These are phyloP conservation scores for Graphilbum fragrans DNA, from an alignment of 2,329 filamentous ascomycete species.

Conservation along the genomic window DNA sequence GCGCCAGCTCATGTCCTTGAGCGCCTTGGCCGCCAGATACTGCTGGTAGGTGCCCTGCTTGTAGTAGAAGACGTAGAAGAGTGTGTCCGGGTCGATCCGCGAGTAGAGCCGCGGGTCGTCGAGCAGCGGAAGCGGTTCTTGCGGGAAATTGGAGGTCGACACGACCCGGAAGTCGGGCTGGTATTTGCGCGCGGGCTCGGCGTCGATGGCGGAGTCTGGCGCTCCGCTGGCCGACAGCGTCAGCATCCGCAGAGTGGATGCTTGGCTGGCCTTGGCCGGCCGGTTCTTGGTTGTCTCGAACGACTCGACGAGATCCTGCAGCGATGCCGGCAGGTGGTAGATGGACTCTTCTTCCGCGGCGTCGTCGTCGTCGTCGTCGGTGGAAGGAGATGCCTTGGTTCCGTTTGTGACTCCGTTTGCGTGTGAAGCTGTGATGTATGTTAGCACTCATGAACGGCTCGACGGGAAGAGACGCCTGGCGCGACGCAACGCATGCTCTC, in stretches of 20 bases:
- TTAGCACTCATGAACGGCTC: too few relatives aligned
- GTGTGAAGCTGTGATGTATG: constrained; percentile 24
- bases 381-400: constrained; percentile 22
- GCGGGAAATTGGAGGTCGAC: constrained; percentile 70
- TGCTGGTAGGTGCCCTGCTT: constrained; percentile 93
- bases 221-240: constrained; percentile 60
- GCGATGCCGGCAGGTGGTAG: constrained; percentile 78
- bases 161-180: constrained; percentile 71
- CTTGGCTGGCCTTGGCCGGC: constrained; percentile 45
- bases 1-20: constrained; percentile 96
- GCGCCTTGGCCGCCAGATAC: constrained; percentile 86
- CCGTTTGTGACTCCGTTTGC: constrained; percentile 42
- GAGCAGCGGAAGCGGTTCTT: constrained; percentile 83
- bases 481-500: too few relatives aligned
- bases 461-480: too few relatives aligned
- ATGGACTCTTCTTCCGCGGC: constrained; percentile 57
- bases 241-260: constrained; percentile 62
- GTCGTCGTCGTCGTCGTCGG: constrained; percentile 36
- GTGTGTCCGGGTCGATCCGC: constrained; percentile 84
- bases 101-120: constrained; percentile 82
- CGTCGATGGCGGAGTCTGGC: constrained; percentile 59
- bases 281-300: constrained; percentile 75
- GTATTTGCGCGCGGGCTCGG: constrained; percentile 74
- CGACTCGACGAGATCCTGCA: constrained; percentile 83
- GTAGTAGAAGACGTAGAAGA: constrained; percentile 99